Percentiles rank a stretch among this genome's conserved stretches.
Conservation (phyloP, 371 early-diverging fungal species). For the Apophysomyces variabilis region DNA sequence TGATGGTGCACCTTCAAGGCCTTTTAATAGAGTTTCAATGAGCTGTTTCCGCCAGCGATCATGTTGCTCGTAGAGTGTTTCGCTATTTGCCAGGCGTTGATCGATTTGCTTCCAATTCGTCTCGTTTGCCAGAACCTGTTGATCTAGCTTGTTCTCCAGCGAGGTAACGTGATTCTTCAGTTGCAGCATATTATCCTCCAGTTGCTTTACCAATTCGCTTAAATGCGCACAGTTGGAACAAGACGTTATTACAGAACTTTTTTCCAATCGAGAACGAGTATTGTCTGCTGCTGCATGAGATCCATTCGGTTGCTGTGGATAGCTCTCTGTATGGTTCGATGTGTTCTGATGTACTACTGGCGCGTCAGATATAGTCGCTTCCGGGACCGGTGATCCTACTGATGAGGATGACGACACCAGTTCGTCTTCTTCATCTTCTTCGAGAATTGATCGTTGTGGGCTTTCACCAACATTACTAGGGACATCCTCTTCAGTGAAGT, state of each 20-base stretch:
- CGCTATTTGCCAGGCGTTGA: background rate
- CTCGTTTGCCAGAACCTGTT: slow-evolving; percentile 24
- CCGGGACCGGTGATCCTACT: slow-evolving; percentile 26
- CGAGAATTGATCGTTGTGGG: slow-evolving; percentile 80
- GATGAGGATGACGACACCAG: slow-evolving; percentile 39
- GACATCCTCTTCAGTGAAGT: background rate
- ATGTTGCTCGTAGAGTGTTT: slow-evolving; percentile 18
- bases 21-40: slow-evolving; percentile 1
- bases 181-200: slow-evolving; percentile 22
- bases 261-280: background rate
- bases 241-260: slow-evolving; percentile 9
- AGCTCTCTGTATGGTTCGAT: background rate
- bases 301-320: background rate
- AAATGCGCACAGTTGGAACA: slow-evolving; percentile 29
- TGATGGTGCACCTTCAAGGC: slow-evolving; percentile 5
- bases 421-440: slow-evolving; percentile 43
- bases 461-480: slow-evolving; percentile 68
- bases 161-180: slow-evolving; percentile 24
- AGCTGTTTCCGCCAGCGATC: slow-evolving; percentile 21
- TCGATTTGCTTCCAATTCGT: slow-evolving; percentile 12
- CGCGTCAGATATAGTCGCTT: slow-evolving; percentile 4
- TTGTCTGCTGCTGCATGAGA: background rate
- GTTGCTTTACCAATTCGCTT: slow-evolving; percentile 14
- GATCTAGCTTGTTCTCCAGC: slow-evolving; percentile 23
- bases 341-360: background rate